Conservation (phyloP, 2,329 filamentous ascomycete species). For the Rugonectria rugulosa region DNA sequence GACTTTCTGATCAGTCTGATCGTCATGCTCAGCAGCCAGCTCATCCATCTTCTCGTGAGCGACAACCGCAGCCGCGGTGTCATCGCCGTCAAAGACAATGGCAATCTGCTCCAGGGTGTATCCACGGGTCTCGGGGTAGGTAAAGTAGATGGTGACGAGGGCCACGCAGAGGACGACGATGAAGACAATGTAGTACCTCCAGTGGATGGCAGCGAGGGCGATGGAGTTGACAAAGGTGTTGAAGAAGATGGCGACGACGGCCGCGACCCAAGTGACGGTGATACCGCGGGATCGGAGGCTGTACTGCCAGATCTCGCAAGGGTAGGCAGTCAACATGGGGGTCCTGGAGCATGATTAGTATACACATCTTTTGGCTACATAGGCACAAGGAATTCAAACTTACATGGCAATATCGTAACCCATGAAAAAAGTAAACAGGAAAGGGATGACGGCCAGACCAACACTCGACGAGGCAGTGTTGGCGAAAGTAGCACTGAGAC, state of each 20-base stretch:
- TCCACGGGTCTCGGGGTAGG: constrained; percentile 44
- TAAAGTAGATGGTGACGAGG: constrained; percentile 32
- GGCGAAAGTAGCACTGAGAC: constrained; percentile 43
- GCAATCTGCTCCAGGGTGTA: constrained; percentile 37
- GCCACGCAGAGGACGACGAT: constrained; percentile 29
- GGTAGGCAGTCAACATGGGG: constrained; percentile 54
- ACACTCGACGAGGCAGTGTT: constrained; percentile 39
- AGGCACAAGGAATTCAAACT: not conserved
- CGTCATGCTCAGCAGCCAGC: constrained; percentile 10
- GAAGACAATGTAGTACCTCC: constrained; percentile 29
- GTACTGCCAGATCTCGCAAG: constrained; percentile 45
- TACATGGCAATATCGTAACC: constrained; percentile 53
- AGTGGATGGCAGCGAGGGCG: constrained; percentile 31
- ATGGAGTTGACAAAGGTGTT: constrained; percentile 47
- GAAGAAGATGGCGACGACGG: constrained; percentile 43
- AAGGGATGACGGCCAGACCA: constrained; percentile 54
- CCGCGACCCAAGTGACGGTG: constrained; percentile 52
- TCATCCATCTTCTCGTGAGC: constrained; percentile 22
- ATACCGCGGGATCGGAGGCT: constrained; percentile 47
- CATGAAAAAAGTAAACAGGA: constrained; percentile 57
- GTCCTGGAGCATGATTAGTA: constrained; percentile 36
- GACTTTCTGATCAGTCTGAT: constrained; percentile 3
- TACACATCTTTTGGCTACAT: fast-evolving
- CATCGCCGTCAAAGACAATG: constrained; percentile 32
- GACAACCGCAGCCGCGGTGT: constrained; percentile 15